Evolutionary conservation across 1,139 yeast species (phyloP), one percentile per base, ranked within the genome.

Genomic region (Magnusiomyces magnusii): DNA sequence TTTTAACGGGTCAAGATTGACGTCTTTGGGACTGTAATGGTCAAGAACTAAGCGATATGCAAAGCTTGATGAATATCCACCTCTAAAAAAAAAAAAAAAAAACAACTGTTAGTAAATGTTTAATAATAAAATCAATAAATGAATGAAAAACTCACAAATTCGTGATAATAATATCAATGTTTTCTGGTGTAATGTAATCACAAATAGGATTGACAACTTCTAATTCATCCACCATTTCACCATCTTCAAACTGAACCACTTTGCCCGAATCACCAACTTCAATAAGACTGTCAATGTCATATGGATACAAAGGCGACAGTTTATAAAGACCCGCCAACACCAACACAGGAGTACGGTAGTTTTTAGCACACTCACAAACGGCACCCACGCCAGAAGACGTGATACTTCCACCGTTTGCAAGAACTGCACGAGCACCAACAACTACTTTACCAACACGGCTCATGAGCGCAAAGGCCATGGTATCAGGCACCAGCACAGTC

Each of bases 41-140:
- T 95, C 99, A 76, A 92, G 82, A 51, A 93, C 96, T 62, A 93
- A 87, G 75, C 99, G 85, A 75, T 95, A 95, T 58, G 93, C 87
- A 75, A 93, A 95, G 65, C 95, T 90, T 55, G 99, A 99, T 28
- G 98, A 89, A 71, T 88, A 92, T 34, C 98, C 98, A 54, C 99
- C 99, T 62, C 78, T 76, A 64, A 5, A 31, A 64, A 63, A 57
- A 19, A 15, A 13, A 36, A 34, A 2, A 47, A 9, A 24, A 57
- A 56, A 42, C 17, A 27, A 27, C 21, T 19, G 19, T 50, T 13
- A 9, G 13, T 13, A 31, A 27, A 27, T 21, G n/a, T 15, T 50
- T 13, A 9, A 31, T 13, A 31, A 31, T 13, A 31, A 52, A 42
- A 47, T 28, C 25, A 19, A 17, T 31, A 23, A 31, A 28, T 10